phyloP scores from a whole-genome alignment of 768 basidiomycete genomes.

The Leucocoprinus sp. region DNA sequence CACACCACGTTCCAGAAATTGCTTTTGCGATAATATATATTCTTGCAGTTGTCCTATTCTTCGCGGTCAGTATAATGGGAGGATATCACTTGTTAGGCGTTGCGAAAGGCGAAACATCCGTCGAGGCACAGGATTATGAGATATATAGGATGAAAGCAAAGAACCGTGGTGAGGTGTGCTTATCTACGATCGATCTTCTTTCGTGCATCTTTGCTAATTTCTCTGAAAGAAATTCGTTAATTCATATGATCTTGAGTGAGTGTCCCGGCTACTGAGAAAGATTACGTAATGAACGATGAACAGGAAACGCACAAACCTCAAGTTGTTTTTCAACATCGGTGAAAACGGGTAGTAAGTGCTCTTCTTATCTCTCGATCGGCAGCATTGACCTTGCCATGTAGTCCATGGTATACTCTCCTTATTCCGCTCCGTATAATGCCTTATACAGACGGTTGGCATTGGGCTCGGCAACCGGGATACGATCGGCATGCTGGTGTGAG shows the following conservation, averaged over 20 bases:
- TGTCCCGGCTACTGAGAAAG: not conserved
- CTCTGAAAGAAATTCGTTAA: slow-evolving; percentile 65
- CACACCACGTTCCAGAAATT: slow-evolving; percentile 59
- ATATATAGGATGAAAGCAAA: slow-evolving; percentile 67
- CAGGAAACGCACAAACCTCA: slow-evolving; percentile 58
- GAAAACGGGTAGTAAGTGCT: slow-evolving; percentile 68
- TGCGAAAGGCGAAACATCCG: slow-evolving; percentile 71
- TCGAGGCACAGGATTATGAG: slow-evolving; percentile 84
- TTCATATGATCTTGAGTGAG: slow-evolving; percentile 83
- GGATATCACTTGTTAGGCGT: slow-evolving; percentile 69
- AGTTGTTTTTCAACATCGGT: slow-evolving; percentile 84
- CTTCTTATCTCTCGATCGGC: not conserved
- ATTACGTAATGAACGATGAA: not conserved
- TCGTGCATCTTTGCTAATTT: not conserved
- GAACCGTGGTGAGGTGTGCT: slow-evolving; percentile 58
- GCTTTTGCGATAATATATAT: slow-evolving; percentile 71
- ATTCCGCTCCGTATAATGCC: slow-evolving; percentile 75
- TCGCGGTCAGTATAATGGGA: slow-evolving; percentile 68
- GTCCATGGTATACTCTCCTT: slow-evolving; percentile 72
- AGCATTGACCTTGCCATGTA: slow-evolving; percentile 21
- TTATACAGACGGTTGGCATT: slow-evolving; percentile 75
- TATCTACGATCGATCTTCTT: not conserved
- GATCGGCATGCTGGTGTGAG: slow-evolving; percentile 53
- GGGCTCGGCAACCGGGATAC: slow-evolving; percentile 66
- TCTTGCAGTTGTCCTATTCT: slow-evolving; percentile 62